These are phyloP conservation scores for Drechslerella coelobrocha DNA, from an alignment of 2,329 filamentous ascomycete genomes.

Conservation along the genomic window DNA sequence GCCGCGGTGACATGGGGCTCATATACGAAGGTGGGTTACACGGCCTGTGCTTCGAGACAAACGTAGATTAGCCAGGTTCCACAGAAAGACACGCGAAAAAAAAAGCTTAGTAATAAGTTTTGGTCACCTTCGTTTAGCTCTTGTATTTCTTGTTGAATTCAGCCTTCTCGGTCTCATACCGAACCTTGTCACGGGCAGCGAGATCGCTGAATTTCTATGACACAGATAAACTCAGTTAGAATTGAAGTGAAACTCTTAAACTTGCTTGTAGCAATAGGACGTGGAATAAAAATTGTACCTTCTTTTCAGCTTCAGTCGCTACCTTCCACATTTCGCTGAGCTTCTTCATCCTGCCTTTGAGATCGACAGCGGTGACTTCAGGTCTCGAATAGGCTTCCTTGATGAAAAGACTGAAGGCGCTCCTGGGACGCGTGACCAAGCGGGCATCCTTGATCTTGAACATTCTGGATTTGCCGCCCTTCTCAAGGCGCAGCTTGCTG, in stretches of 20 bases:
- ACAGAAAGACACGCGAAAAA: constrained; percentile 1
- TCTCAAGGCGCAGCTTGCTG: background rate
- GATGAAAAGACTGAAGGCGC: constrained; percentile 24
- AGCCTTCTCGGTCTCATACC: constrained; percentile 27
- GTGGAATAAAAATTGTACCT: constrained; percentile 15
- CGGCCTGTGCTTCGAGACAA: constrained; percentile 21
- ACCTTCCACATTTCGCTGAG: constrained; percentile 7
- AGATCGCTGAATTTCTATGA: constrained; percentile 42
- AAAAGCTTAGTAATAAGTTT: constrained; percentile 4
- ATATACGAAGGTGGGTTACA: constrained; percentile 17
- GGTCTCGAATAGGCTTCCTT: constrained; percentile 7
- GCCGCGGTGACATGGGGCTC: background rate
- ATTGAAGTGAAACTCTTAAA: too few species aligned
- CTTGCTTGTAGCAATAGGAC: too few species aligned
- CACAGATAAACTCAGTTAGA: background rate
- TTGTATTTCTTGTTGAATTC: constrained; percentile 44
- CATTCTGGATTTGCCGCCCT: constrained; percentile 5
- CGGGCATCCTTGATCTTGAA: constrained; percentile 18
- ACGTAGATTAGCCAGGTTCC: constrained; percentile 26
- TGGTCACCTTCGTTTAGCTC: constrained; percentile 14
- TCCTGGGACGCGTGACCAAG: constrained; percentile 16
- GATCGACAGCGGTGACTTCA: background rate
- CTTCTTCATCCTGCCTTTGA: constrained; percentile 3
- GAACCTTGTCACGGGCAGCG: constrained; percentile 14
- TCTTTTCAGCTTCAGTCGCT: constrained; percentile 16